Evolutionary conservation across 2,329 filamentous ascomycete species (phyloP), one percentile per base, ranked within the genome.

Genomic region (Pestalotiopsis sp.): DNA sequence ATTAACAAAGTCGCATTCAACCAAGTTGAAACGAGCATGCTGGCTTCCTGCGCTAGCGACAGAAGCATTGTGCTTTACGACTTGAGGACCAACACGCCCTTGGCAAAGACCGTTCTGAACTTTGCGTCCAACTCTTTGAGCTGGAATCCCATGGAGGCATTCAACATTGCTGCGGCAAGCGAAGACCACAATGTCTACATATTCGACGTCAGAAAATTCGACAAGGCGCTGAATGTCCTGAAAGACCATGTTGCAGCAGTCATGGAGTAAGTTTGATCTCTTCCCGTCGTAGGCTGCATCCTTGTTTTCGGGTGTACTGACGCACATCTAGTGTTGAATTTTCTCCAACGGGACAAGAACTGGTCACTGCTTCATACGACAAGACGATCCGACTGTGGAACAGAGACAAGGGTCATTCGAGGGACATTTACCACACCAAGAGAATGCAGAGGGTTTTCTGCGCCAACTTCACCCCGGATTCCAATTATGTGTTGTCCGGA

Each of bases 71-170:
- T 98, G 57, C 87, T 99, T 70, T 98, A 98, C 81, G 96, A 99
- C 78, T 86, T 98, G 60, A 91, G 96, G 65, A 97, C 95, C 13
- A 92, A 91, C 4, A 93, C 91, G 49, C 93, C 96, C 12, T 85
- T 98, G 20, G 88, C 92, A 71, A 95, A 95, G 77, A 91, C 93
- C 0, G 87, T 94, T 13, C 88, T 98, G 72, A 93, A 89, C 66
- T 92, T 99, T 73, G 90, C 94, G 49, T 92, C 90, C 69, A 98
- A 97, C 82, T 88, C 91, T 63, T 87, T 98, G 65, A 87, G 92
- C 58, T 99, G 95, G 94, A 98, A 98, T 74, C 96, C 96, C 0
- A 96, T 98, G 91, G 95, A 97, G 80, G 93, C 94, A 7, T 97
- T 97, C 85, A 97, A 98, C 82, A 91, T 98, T 76, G 95, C 94